Base-by-base conservation (phyloP, 352 stramenopile genomes). In the Peronospora destructor region DNA sequence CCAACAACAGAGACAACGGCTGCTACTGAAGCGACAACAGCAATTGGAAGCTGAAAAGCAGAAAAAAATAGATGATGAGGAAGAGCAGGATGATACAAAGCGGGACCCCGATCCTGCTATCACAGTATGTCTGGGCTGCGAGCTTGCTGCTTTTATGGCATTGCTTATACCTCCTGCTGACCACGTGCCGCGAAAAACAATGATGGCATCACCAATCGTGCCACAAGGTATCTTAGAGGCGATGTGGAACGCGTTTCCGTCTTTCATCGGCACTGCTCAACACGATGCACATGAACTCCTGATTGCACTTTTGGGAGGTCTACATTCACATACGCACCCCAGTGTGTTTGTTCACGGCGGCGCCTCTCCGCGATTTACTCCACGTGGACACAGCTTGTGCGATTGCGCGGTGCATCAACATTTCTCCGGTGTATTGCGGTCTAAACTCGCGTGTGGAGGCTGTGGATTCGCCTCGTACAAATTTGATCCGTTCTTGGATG, bases 211-310 rank as follows among this genome's bases (percentile, higher is more conserved):
- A 14, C 71, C 78, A 1, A 71, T 87, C 40, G 67, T 80, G 13
- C 69, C 75, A 1, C 73, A 86, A 53, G 70, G 68, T 16, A 65
- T 88, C 8, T 49, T 87, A 17, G 76, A 86, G 46, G 66, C 69
- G 8, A 68, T 83, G 49, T 87, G 69, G 74, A 60, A 49, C 23
- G 73, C 71, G n/a, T 68, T 73, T 19, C 66, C 62, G 3, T 70
- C 62, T 10, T 82, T 85, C 38, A 66, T 84, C 25, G 63, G 73
- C 37, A 68, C 69, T 16, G 64, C 76, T 16, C 81, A 92, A 49
- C 81, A 92, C 32, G 81, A 92, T 53, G 81, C 81, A 17, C 74
- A 87, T 53, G 78, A 88, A 55, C 68, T 92, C 35, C 60, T 90
- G 16, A 70, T 85, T 36, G 63, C 76, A 19, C 45, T 92, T 14